Conservation (phyloP, 352 stramenopile genomes). For the Globisporangium cystogenes region DNA sequence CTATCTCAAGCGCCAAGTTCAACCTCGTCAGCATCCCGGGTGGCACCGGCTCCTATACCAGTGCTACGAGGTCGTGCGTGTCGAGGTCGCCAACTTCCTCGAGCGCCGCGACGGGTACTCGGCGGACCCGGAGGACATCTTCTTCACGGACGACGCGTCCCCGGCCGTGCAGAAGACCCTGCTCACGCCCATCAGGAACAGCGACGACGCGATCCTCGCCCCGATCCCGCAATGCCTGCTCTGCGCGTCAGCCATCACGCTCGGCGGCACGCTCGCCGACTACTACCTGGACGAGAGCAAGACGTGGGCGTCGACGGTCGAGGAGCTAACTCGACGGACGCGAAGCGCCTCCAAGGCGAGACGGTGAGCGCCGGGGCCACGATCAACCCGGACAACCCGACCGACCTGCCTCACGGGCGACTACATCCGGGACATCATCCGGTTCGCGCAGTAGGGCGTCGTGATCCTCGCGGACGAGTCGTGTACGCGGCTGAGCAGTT, state of each 20-base stretch:
- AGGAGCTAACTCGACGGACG: constrained; percentile 90
- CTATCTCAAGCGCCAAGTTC: constrained; percentile 80
- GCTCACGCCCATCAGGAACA: constrained; percentile 84
- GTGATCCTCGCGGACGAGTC: constrained; percentile 97
- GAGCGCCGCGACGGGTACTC: constrained; percentile 85
- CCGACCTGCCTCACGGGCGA: constrained; percentile 82
- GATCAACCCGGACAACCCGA: constrained; percentile 99
- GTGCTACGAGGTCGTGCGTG: constrained; percentile 75
- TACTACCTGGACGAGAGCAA: constrained; percentile 98
- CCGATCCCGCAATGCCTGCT: constrained; percentile 99
- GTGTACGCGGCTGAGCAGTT: constrained; percentile 94
- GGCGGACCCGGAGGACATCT: constrained; percentile 94
- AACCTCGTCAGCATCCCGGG: constrained; percentile 86
- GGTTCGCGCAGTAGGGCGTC: constrained; percentile 94
- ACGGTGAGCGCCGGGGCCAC: constrained; percentile 94
- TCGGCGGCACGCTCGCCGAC: constrained; percentile 91
- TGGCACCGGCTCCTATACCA: constrained; percentile 91
- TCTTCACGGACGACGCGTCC: constrained; percentile 96
- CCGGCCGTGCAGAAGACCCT: constrained; percentile 93
- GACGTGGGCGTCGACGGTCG: constrained; percentile 86
- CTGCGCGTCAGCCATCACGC: constrained; percentile 95
- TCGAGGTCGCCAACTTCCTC: constrained; percentile 91
- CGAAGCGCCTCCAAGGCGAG: constrained; percentile 88
- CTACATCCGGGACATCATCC: constrained; percentile 94
- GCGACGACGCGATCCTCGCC: constrained; percentile 90